These are phyloP conservation scores for Spergularia marina DNA, from an alignment of 148 eudicot genomes.

Conservation along the genomic window DNA sequence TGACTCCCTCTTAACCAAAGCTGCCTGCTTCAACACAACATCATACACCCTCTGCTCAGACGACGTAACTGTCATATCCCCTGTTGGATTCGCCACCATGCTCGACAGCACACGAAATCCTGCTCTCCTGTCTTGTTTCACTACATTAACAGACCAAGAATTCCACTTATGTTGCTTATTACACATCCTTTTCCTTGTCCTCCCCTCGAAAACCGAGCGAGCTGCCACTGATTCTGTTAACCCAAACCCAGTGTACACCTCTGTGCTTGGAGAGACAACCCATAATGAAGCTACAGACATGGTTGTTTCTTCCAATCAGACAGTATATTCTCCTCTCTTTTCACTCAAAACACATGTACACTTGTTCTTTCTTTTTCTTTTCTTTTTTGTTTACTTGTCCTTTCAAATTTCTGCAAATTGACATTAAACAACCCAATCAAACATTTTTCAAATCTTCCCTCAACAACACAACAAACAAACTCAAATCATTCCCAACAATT, in stretches of 20 bases:
- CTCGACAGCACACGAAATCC: constrained; percentile 51
- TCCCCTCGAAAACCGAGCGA: constrained; percentile 32
- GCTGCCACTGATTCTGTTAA: constrained; percentile 41
- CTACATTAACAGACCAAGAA: constrained; percentile 34
- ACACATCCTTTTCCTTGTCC: constrained; percentile 40
- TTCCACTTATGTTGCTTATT: constrained; percentile 38
- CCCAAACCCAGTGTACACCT: constrained; percentile 48
- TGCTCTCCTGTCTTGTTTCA: constrained; percentile 35
- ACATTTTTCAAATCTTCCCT: neutral
- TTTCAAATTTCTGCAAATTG: constrained; percentile 21
- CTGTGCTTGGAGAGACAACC: constrained; percentile 70
- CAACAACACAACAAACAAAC: neutral
- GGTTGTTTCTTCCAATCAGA: constrained; percentile 12
- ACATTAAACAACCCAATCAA: neutral
- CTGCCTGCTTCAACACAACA: constrained; percentile 92
- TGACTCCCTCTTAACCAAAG: constrained; percentile 61
- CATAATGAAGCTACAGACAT: constrained; percentile 80
- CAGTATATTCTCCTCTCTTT: constrained; percentile 5
- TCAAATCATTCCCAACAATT: neutral
- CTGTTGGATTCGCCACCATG: constrained; percentile 67
- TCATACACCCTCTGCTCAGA: constrained; percentile 95
- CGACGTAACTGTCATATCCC: constrained; percentile 54
- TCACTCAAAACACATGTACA: constrained; percentile 8
- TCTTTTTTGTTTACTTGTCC: neutral
- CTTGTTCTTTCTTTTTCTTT: neutral